Base-by-base conservation (phyloP, 2,329 filamentous ascomycete genomes). In the Trichoderma koningiopsis region DNA sequence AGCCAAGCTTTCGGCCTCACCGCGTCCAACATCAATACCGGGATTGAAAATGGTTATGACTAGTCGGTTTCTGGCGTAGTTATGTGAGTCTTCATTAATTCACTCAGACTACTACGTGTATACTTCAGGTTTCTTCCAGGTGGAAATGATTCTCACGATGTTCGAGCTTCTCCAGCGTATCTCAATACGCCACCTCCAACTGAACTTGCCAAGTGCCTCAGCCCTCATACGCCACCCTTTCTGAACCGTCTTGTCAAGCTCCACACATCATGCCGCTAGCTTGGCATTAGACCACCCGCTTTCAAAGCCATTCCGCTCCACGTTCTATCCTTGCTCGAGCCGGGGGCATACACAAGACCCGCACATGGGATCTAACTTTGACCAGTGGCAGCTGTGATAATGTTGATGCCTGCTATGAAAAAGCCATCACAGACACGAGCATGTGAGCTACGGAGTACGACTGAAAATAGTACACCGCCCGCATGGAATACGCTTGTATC, bases 351-450 rank as follows among this genome's bases (percentile, higher is more conserved):
- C 29, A 56, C 7, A 40, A 27, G 60, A 66, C 61, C 68, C 68
- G 61, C 68, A 40, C 35, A 19, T n/a, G 33, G 22, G 55, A 43
- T 43, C 61, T 14, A 40, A 14, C 10, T 56, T 56, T n/a, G 61
- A 61, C 68, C 68, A 69, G 68, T 69, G 55, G 43, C 43, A 66
- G 55, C 7, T 27, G 68, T 60, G 47, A 58, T 37, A 65, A 69
- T 69, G 33, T 22, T 65, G 68, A 40, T 65, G 68, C 68, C 68
- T 69, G 47, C 16, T 35, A 53, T 62, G 43, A 47, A 29, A 65
- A 31, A 16, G 37, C 52, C 27, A 63, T 24, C 6, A 29, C 22
- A 22, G 40, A 58, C 40, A 67, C 64, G 64, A 59, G 22, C 40
- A 22, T 58, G 19, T 37, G 64, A 43, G 40, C 47, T 52, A 59